Conservation (phyloP, 1,139 yeast genomes). For the Scheffersomyces titani region DNA sequence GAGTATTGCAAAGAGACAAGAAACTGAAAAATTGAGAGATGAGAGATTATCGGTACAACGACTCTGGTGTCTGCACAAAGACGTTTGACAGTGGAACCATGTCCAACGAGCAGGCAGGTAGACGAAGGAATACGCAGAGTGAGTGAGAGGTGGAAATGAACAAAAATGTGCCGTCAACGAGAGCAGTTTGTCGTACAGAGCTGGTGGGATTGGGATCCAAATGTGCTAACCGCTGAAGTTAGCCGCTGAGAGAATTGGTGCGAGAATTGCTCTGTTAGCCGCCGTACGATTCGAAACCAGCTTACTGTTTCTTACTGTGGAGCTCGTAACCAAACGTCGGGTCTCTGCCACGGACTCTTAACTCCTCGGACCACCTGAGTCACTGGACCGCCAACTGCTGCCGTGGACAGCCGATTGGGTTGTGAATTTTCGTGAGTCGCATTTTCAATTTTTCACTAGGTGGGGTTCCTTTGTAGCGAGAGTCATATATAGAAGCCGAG, state of each 20-base stretch:
- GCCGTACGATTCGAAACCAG: no score
- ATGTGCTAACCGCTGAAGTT: no score
- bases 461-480: not conserved
- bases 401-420: not conserved
- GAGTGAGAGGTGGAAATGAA: not conserved
- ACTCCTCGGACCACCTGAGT: not conserved
- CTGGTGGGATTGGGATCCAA: not conserved
- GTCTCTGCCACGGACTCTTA: not conserved
- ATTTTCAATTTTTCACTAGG: not conserved
- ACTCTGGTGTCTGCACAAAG: not conserved
- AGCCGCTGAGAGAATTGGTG: no score
- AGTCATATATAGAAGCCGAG: not conserved
- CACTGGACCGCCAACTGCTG: not conserved
- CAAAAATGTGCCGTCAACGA: not conserved
- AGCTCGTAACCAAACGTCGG: not conserved
- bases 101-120: not conserved
- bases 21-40: not conserved
- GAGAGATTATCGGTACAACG: not conserved
- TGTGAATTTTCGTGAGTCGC: not conserved
- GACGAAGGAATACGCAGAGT: not conserved
- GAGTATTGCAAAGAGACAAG: not conserved
- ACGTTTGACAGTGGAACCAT: not conserved
- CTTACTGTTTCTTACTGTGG: no score
- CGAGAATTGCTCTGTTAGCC: no score
- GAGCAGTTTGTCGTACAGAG: not conserved